Evolutionary conservation across 345 rosid genomes (phyloP).

Genomic region (Mercurialis annua): DNA sequence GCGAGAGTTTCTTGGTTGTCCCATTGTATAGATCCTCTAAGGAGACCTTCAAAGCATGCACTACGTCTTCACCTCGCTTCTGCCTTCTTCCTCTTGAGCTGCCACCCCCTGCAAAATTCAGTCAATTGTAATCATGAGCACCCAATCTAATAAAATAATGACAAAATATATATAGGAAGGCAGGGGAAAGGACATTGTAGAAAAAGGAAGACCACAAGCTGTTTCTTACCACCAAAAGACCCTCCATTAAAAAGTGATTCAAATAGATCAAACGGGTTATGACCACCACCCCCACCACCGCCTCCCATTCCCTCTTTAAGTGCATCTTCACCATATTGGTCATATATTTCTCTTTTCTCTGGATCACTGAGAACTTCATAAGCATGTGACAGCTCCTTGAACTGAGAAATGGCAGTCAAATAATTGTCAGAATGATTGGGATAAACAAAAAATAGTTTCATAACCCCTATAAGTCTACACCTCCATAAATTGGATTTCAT

Average conservation of each 20-base stretch:
- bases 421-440: too few species aligned
- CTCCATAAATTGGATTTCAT: neutral
- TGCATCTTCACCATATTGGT: slow-evolving; percentile 64
- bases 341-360: slow-evolving; percentile 61
- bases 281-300: slow-evolving; percentile 30
- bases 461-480: neutral
- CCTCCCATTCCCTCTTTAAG: slow-evolving; percentile 76
- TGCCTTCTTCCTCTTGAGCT: slow-evolving; percentile 57
- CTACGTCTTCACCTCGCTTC: slow-evolving; percentile 54
- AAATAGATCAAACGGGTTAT: slow-evolving; percentile 60
- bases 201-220: neutral
- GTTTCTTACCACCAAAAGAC: slow-evolving; percentile 40
- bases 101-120: slow-evolving; percentile 39
- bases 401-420: too few species aligned
- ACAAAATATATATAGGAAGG: neutral
- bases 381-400: slow-evolving; percentile 67
- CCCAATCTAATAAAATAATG: neutral
- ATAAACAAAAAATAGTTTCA: neutral
- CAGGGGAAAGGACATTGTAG: neutral
- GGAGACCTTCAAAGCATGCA: slow-evolving; percentile 47
- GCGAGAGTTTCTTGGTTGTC: slow-evolving; percentile 54
- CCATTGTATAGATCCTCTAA: slow-evolving; percentile 67
- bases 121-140: neutral
- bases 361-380: slow-evolving; percentile 70
- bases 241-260: slow-evolving; percentile 48